These are phyloP conservation scores for Symbiodinium pilosum DNA, from an alignment of 73 alveolate genomes.

Conservation along the genomic window DNA sequence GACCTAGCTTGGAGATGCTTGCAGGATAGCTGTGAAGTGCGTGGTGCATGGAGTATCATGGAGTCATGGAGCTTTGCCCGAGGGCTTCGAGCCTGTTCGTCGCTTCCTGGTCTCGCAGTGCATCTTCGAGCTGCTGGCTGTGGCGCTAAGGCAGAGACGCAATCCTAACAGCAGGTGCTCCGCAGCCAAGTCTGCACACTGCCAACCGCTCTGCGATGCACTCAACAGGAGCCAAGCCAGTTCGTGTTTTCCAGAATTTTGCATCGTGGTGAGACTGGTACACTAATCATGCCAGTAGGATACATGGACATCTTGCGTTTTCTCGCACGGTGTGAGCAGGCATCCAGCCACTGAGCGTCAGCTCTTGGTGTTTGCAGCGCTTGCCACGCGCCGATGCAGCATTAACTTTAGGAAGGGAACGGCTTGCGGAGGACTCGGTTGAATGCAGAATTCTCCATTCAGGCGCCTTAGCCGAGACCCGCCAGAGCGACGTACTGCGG, in stretches of 20 bases:
- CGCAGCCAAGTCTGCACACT: too few species aligned
- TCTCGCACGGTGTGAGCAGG: not conserved
- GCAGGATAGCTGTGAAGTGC: not conserved
- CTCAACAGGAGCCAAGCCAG: too few species aligned
- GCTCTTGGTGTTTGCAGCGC: constrained; percentile 27
- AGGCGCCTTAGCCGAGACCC: not conserved
- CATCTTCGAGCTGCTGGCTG: constrained; percentile 68
- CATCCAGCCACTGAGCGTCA: constrained; percentile 29
- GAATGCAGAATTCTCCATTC: too few species aligned
- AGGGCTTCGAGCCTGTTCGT: constrained; percentile 34
- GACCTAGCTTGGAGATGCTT: not conserved
- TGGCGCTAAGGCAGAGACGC: constrained; percentile 57
- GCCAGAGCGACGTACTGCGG: not conserved
- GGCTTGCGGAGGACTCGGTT: too few species aligned
- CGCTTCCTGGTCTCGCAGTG: constrained; percentile 62
- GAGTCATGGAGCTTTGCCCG: not conserved
- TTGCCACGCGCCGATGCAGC: constrained; percentile 46
- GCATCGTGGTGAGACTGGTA: too few species aligned
- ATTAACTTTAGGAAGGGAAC: not conserved
- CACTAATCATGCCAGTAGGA: too few species aligned
- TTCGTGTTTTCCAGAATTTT: too few species aligned
- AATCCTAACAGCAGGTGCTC: too few species aligned
- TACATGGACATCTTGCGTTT: not conserved
- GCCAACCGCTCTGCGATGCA: too few species aligned
- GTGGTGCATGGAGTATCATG: not conserved